A percentile compares a stretch with the other conserved stretches of the same genome.
Evolutionary conservation across 768 basidiomycete genomes (phyloP).

Genomic region (Russula emetica): DNA sequence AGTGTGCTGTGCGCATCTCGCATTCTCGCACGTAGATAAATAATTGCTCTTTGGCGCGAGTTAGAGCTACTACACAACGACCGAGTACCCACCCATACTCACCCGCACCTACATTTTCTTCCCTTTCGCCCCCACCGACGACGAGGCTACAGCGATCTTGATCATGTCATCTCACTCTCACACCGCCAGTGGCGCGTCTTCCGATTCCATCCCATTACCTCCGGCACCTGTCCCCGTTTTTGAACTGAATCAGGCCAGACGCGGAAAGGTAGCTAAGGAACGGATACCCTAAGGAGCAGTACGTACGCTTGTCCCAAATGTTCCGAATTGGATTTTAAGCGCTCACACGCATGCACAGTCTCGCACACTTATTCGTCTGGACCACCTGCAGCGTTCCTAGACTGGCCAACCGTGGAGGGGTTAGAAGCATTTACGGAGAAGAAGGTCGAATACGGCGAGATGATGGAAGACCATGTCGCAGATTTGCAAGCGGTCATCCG

Average conservation of each 20-base stretch:
- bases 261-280: not conserved
- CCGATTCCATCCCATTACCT: not conserved
- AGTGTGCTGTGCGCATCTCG: not conserved
- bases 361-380: not conserved
- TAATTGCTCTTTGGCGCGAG: not conserved
- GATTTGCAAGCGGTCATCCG: not conserved
- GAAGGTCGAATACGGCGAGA: not conserved
- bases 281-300: not conserved
- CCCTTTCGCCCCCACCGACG: not conserved
- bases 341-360: not conserved
- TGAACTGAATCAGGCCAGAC: not conserved
- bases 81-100: not conserved
- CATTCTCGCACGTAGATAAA: not conserved
- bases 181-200: not conserved
- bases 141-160: not conserved
- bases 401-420: conserved; percentile 5
- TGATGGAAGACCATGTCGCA: not conserved
- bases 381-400: conserved; percentile 1
- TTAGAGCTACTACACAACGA: not conserved
- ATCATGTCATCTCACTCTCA: not conserved
- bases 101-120: not conserved
- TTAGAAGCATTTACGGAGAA: conserved; percentile 11
- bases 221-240: not conserved
- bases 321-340: too few species aligned
- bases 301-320: not conserved